Base-by-base conservation (phyloP, 495 filamentous ascomycete genomes). In the Rostrohypoxylon terebratum region DNA sequence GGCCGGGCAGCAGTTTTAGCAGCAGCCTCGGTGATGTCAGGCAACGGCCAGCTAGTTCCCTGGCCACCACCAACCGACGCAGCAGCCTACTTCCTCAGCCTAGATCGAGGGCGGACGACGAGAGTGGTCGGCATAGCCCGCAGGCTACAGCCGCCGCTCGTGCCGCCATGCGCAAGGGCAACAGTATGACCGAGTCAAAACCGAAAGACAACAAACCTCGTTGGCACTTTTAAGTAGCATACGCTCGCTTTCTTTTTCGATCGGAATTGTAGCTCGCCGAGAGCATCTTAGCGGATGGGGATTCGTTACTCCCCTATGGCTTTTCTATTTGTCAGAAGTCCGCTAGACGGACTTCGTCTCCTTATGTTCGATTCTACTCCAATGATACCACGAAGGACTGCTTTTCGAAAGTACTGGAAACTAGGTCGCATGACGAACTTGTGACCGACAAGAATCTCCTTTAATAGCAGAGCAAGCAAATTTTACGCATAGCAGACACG, bases 31-130 rank as follows among this genome's bases (percentile, higher is more conserved):
- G 63, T 53, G 34, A 77, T 31, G 21, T 61, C 28, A 77, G 71
- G 48, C 77, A 73, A 62, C 79, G 86, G 21, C 81, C 86, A 11
- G 80, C 81, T 47, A 87, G 84, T 72, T 87, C 85, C 6, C 57
- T 87, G 20, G 81, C 85, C 0, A 65, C 72, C n/a, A 75, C 73
- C 25, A 79, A 74, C 45, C 76, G 85, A 47, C 82, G 86, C 7
- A 70, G 72, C 4, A 88, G 85, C 63, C 66, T 88, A 67, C 80
- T 89, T 3, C 87, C 87, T 31, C 81, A 84, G 65, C 85, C 87
- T 1, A 83, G 66, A 58, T 70, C 76, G 14, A 63, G 36, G 28
- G 33, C 33, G 21, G 72, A 74, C 5, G 63, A 69, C n/a, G 51
- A 48, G 2, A 75, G 74, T 2, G 82, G 82, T 4, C 72, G 81